Conservation (phyloP, 495 filamentous ascomycete species). For the Penicillium verhagenii region DNA sequence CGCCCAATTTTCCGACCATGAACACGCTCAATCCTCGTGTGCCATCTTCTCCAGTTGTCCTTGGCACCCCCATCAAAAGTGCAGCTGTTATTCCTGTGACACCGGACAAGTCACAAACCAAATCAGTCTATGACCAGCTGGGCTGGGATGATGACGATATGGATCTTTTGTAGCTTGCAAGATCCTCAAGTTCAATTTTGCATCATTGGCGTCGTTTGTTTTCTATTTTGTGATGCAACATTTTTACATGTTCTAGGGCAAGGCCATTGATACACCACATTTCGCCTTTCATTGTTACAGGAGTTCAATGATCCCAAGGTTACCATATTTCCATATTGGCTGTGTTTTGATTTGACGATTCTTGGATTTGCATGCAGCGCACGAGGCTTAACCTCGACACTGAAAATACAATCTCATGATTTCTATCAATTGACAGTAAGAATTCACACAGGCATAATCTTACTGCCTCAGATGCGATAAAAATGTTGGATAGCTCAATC, state of each 20-base stretch:
- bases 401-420: background rate
- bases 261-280: background rate
- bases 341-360: background rate
- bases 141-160: constrained; percentile 74
- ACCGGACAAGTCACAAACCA: constrained; percentile 45
- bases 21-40: constrained; percentile 5
- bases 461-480: background rate
- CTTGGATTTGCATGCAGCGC: background rate
- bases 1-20: constrained; percentile 4
- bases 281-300: background rate
- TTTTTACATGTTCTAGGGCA: background rate
- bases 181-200: background rate
- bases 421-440: too few species aligned
- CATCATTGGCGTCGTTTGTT: constrained; percentile 1
- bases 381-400: background rate
- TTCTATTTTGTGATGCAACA: background rate
- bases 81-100: constrained; percentile 32
- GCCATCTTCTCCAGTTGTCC: constrained; percentile 16
- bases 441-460: too few species aligned
- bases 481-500: too few species aligned
- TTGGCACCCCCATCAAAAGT: constrained; percentile 27
- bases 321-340: background rate
- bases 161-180: constrained; percentile 32
- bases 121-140: constrained; percentile 64
- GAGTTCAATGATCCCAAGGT: background rate